phyloP scores from a whole-genome alignment of 2,329 filamentous ascomycete genomes.

The Neofusicoccum laricinum region DNA sequence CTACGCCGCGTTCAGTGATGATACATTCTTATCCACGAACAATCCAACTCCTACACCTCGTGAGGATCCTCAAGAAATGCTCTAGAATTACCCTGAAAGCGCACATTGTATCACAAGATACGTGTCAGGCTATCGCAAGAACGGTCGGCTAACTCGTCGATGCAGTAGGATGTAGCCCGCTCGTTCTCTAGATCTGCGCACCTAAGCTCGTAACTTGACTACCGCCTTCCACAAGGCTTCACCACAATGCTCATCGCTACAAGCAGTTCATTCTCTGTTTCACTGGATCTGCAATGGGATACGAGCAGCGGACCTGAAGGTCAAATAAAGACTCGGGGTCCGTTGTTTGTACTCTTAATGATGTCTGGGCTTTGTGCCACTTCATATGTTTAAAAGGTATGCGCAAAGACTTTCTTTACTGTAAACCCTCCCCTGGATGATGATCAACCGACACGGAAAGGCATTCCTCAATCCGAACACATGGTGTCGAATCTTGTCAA shows the following conservation, averaged over 20 bases:
- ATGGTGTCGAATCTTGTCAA: slow-evolving; percentile 61
- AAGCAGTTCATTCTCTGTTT: too few relatives aligned
- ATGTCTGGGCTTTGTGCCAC: too few relatives aligned
- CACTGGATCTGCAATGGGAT: too few relatives aligned
- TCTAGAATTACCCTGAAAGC: slow-evolving; percentile 59
- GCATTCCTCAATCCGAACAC: slow-evolving; percentile 67
- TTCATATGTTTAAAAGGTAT: slow-evolving; percentile 43
- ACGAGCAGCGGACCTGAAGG: neutral
- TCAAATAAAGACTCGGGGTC: neutral
- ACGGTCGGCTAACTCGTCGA: neutral
- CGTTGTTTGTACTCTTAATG: neutral
- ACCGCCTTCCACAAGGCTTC: too few relatives aligned
- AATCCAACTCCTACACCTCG: slow-evolving; percentile 54
- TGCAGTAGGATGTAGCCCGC: neutral
- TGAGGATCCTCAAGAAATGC: slow-evolving; percentile 47
- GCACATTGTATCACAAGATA: slow-evolving; percentile 10
- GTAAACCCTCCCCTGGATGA: slow-evolving; percentile 45
- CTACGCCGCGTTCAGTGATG: slow-evolving; percentile 9
- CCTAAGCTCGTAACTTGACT: too few relatives aligned
- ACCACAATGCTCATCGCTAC: neutral
- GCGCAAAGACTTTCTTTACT: slow-evolving; percentile 17
- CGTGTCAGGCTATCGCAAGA: neutral
- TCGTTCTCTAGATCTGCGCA: neutral
- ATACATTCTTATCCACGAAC: slow-evolving; percentile 15
- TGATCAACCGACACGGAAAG: slow-evolving; percentile 64